Percentiles rank a stretch among this genome's conserved stretches.
phyloP scores from a whole-genome alignment of 768 basidiomycete genomes.

The Auricularia heimuer region DNA sequence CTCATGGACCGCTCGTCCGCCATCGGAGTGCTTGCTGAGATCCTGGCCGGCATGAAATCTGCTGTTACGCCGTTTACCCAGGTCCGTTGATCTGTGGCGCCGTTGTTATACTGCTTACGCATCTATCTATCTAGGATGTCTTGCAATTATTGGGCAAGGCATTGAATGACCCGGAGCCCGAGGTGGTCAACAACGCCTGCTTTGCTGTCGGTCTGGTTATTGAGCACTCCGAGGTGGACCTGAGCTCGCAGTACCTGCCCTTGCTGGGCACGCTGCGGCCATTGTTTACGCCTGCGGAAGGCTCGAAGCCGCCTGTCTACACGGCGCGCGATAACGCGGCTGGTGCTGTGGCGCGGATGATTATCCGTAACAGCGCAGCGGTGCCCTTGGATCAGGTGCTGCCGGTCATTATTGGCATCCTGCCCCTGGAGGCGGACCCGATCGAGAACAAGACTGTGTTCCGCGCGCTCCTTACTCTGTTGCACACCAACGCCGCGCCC shows the following conservation, averaged over 20 bases:
- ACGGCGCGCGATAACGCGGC: constrained; percentile 97
- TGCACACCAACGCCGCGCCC: constrained; percentile 60
- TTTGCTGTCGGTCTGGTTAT: constrained; percentile 89
- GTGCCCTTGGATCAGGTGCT: constrained; percentile 88
- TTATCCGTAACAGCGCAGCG: constrained; percentile 65
- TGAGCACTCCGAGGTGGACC: constrained; percentile 74
- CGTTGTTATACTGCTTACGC: not conserved
- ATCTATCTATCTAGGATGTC: constrained; percentile 31
- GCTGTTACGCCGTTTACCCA: constrained; percentile 80
- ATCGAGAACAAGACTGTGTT: constrained; percentile 88
- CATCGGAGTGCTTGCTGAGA: constrained; percentile 90
- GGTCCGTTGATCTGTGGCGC: constrained; percentile 7
- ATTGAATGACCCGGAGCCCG: constrained; percentile 74
- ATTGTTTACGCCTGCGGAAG: constrained; percentile 59
- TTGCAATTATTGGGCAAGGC: constrained; percentile 79
- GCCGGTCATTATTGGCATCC: constrained; percentile 67
- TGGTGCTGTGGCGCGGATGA: constrained; percentile 83
- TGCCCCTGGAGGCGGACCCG: constrained; percentile 81
- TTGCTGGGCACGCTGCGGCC: constrained; percentile 74
- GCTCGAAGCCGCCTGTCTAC: constrained; percentile 52
- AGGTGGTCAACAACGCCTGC: constrained; percentile 93
- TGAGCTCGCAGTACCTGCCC: constrained; percentile 68
- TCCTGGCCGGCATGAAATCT: constrained; percentile 83
- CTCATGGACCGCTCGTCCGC: constrained; percentile 87
- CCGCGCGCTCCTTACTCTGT: constrained; percentile 79